Conservation (phyloP, 768 basidiomycete species). For the Chalciporus pseudorubinellus region DNA sequence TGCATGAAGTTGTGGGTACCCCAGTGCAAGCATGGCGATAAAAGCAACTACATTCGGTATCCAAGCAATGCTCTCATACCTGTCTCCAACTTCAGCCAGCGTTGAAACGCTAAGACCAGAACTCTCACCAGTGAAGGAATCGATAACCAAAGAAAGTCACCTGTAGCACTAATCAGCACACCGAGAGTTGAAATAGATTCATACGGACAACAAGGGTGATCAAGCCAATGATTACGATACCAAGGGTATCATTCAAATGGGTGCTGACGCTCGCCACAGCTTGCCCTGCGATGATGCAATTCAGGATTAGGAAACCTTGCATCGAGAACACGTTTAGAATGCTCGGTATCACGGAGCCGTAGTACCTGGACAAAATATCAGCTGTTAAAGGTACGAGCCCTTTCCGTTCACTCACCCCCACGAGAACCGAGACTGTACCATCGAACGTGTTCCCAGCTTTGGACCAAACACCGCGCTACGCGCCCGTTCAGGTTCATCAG, state of each 20-base stretch:
- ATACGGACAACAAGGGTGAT: slow-evolving; percentile 30
- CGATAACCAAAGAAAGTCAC: slow-evolving; percentile 65
- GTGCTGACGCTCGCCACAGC: slow-evolving; percentile 48
- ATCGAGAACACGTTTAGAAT: slow-evolving; percentile 49
- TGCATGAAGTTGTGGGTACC: slow-evolving; percentile 59
- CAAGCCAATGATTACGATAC: slow-evolving; percentile 34
- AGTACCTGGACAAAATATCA: slow-evolving; percentile 32
- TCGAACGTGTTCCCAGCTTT: slow-evolving; percentile 54
- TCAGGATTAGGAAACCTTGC: slow-evolving; percentile 57
- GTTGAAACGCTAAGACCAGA: neutral
- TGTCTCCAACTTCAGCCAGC: slow-evolving; percentile 17
- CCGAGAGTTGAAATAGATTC: neutral
- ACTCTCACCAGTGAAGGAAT: slow-evolving; percentile 53
- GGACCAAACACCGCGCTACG: slow-evolving; percentile 51
- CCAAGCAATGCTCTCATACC: slow-evolving; percentile 79
- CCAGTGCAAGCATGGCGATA: slow-evolving; percentile 61
- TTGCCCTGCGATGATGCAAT: slow-evolving; percentile 63
- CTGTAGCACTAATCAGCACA: slow-evolving; percentile 24
- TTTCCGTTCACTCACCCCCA: slow-evolving; percentile 40
- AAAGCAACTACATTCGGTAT: slow-evolving; percentile 72
- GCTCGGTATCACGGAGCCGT: slow-evolving; percentile 40
- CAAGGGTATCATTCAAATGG: slow-evolving; percentile 29
- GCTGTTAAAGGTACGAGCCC: slow-evolving; percentile 6
- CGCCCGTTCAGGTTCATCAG: neutral
- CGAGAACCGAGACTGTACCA: slow-evolving; percentile 54